Evolutionary conservation across 164 flowering plant genomes (phyloP).

Genomic region (Tetrastigma voinierianum): DNA sequence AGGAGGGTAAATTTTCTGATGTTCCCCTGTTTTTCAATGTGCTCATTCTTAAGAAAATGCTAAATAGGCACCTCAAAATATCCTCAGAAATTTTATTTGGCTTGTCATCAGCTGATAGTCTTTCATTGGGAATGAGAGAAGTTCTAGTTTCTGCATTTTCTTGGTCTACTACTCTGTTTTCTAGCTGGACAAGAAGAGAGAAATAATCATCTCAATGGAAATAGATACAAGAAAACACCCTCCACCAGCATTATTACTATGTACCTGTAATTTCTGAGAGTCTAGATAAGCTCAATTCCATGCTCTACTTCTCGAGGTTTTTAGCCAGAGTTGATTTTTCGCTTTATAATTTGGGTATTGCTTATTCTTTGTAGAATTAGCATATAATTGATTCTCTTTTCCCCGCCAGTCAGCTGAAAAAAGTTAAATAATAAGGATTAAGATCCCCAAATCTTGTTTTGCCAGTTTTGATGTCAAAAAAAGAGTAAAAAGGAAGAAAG

Average conservation of each 20-base stretch:
- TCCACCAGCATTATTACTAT: background rate
- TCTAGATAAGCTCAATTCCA: constrained; percentile 24
- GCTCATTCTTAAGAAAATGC: constrained; percentile 66
- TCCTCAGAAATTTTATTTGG: constrained; percentile 70
- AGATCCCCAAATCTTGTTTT: constrained; percentile 13
- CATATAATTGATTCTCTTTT: constrained; percentile 50
- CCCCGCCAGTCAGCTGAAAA: constrained; percentile 42
- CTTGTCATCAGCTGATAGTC: constrained; percentile 26
- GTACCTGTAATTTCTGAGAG: constrained; percentile 46
- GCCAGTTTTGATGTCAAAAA: background rate
- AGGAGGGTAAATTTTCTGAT: constrained; percentile 29
- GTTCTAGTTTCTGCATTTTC: constrained; percentile 34
- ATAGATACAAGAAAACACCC: background rate
- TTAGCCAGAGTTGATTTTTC: constrained; percentile 32
- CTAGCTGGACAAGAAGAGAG: constrained; percentile 37
- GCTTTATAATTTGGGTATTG: constrained; percentile 24
- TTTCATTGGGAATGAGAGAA: constrained; percentile 19
- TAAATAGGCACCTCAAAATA: constrained; percentile 55
- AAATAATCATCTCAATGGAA: constrained; percentile 9
- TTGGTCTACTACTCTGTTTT: constrained; percentile 31
- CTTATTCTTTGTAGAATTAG: constrained; percentile 33
- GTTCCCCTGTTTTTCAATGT: constrained; percentile 24
- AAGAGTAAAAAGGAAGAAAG: too few species aligned
- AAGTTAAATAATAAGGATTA: constrained; percentile 12
- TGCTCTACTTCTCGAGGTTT: constrained; percentile 26